Evolutionary conservation across 768 basidiomycete genomes (phyloP).

Genomic region (Dacryopinax primogenitus): DNA sequence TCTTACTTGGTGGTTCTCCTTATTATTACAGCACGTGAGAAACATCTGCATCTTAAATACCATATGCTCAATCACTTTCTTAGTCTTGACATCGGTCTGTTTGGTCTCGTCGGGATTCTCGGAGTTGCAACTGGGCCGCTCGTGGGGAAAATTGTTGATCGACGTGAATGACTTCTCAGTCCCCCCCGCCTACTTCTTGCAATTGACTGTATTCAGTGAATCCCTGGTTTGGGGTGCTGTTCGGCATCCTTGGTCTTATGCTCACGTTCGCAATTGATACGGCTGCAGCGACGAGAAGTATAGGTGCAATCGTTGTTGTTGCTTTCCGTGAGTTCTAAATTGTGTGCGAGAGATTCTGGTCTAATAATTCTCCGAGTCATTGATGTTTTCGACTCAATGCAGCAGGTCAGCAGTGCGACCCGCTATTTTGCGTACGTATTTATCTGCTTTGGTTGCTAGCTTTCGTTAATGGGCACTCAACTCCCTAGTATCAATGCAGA

Average conservation of each 20-base stretch:
- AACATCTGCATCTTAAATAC: neutral
- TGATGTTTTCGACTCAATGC: conserved; percentile 62
- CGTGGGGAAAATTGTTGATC: conserved; percentile 24
- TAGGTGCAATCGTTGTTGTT: neutral
- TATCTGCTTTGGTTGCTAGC: neutral
- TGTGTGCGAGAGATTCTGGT: no score
- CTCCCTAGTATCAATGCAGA: conserved; percentile 27
- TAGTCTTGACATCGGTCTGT: conserved; percentile 27
- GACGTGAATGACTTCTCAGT: conserved; percentile 15
- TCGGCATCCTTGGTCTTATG: conserved; percentile 25
- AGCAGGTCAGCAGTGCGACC: conserved; percentile 54
- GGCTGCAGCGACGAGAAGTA: conserved; percentile 28
- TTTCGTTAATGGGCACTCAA: conserved; percentile 20
- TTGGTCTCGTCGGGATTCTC: conserved; percentile 27
- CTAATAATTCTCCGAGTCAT: conserved; percentile 21
- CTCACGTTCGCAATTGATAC: neutral
- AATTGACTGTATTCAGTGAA: conserved; percentile 26
- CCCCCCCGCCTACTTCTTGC: conserved; percentile 19
- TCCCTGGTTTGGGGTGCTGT: conserved; percentile 58
- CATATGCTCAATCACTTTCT: conserved; percentile 17
- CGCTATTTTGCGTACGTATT: conserved; percentile 41
- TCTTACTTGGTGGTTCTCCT: conserved; percentile 33
- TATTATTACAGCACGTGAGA: conserved; percentile 28
- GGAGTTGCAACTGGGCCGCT: conserved; percentile 26
- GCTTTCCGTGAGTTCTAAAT: neutral